These are phyloP conservation scores for Corynespora cassiicola DNA, from an alignment of 2,329 filamentous ascomycete species.

Conservation along the genomic window DNA sequence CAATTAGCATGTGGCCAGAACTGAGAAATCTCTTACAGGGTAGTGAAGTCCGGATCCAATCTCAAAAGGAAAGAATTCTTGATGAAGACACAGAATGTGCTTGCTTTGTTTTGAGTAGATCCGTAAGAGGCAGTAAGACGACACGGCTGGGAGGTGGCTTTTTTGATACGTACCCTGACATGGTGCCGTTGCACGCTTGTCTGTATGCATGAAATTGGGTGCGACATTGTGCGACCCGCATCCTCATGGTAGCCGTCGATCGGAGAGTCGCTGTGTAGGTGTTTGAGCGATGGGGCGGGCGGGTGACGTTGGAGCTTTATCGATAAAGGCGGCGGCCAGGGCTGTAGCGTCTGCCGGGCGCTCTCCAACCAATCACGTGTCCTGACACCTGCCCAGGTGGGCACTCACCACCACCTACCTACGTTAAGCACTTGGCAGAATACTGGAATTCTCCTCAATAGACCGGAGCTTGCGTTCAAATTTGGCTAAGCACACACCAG, in stretches of 20 bases:
- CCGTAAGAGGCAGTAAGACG: not conserved
- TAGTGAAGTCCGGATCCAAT: not conserved
- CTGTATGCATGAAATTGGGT: constrained; percentile 27
- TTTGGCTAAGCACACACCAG: too few species aligned
- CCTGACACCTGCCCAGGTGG: too few species aligned
- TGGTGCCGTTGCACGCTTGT: constrained; percentile 29
- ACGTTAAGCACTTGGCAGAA: too few species aligned
- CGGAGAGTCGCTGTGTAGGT: too few species aligned
- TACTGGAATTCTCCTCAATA: too few species aligned
- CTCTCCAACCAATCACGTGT: too few species aligned
- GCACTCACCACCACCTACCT: too few species aligned
- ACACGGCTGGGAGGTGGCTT: not conserved
- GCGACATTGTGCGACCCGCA: constrained; percentile 15
- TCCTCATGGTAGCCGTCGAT: constrained; percentile 4
- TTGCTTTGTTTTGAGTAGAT: not conserved
- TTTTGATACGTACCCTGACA: constrained; percentile 26
- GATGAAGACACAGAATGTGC: too few species aligned
- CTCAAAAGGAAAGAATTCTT: not conserved
- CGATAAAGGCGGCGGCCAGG: constrained; percentile 1
- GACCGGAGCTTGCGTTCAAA: too few species aligned
- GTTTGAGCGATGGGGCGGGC: not conserved
- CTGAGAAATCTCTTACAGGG: not conserved
- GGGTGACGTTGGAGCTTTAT: constrained; percentile 1
- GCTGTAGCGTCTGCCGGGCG: too few species aligned
- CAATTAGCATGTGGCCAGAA: constrained; percentile 7